Conservation (phyloP, 495 filamentous ascomycete genomes). For the Daldinia vernicosa region DNA sequence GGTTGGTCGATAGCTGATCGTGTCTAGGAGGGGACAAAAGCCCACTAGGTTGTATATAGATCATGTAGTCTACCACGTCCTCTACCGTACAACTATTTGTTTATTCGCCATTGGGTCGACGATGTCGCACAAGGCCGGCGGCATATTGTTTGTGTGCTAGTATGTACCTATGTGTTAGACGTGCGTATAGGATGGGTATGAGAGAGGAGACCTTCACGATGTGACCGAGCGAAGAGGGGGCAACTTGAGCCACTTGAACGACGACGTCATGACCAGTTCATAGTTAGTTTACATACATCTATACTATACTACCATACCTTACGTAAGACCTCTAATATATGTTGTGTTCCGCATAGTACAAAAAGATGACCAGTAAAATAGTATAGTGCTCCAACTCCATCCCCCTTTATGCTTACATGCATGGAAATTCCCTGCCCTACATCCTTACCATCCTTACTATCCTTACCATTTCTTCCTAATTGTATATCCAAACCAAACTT, state of each 20-base stretch:
- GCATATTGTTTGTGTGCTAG: slow-evolving; percentile 25
- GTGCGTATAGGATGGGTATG: not conserved
- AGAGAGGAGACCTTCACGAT: not conserved
- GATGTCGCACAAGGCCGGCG: slow-evolving; percentile 22
- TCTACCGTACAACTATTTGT: slow-evolving; percentile 36
- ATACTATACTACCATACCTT: not conserved
- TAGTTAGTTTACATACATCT: not conserved
- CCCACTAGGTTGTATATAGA: slow-evolving; percentile 23
- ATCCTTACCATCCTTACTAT: not conserved
- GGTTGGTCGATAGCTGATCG: slow-evolving; percentile 34
- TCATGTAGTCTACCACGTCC: slow-evolving; percentile 13
- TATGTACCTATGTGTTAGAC: not conserved
- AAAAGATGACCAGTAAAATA: not conserved
- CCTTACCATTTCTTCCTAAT: not conserved
- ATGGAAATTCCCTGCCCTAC: not conserved
- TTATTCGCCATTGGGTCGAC: slow-evolving; percentile 36
- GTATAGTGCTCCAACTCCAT: slow-evolving; percentile 23
- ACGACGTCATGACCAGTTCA: not conserved
- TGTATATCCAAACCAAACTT: slow-evolving; percentile 1
- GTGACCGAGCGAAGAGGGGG: not conserved
- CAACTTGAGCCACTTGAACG: not conserved
- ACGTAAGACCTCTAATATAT: not conserved
- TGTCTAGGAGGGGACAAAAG: slow-evolving; percentile 10
- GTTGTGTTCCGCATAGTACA: not conserved
- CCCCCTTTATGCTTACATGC: slow-evolving; percentile 8